A percentile compares a stretch with the other conserved stretches of the same genome.
phyloP scores from a whole-genome alignment of 2,329 filamentous ascomycete species.

The Talaromyces verruculosus region DNA sequence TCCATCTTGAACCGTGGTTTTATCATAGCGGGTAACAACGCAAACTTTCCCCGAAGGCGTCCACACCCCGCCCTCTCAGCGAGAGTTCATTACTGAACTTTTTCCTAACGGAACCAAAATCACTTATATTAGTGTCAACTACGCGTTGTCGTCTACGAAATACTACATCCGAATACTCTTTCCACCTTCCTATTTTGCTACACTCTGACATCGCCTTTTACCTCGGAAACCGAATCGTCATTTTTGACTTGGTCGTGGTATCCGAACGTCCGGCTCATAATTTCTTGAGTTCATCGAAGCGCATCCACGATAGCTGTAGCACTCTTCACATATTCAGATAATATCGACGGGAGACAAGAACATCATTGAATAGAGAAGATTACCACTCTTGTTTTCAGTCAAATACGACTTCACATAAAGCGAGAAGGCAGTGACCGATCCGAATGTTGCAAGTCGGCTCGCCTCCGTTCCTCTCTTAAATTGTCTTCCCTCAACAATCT shows the following conservation, averaged over 20 bases:
- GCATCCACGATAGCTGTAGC: not conserved
- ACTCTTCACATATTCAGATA: not conserved
- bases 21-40: slow-evolving; percentile 15
- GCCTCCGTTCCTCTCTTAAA: slow-evolving; percentile 23
- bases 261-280: not conserved
- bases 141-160: not conserved
- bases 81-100: slow-evolving; percentile 6
- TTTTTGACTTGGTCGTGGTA: not conserved
- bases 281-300: not conserved
- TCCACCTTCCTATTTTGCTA: not conserved
- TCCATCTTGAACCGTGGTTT: slow-evolving; percentile 12
- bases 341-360: not conserved
- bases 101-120: not conserved
- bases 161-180: not conserved
- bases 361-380: not conserved
- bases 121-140: slow-evolving; percentile 10
- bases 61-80: slow-evolving; percentile 5
- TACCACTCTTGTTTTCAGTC: not conserved
- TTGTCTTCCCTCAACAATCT: slow-evolving; percentile 22
- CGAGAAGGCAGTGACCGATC: slow-evolving; percentile 13
- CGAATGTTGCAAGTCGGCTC: slow-evolving; percentile 21
- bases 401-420: not conserved
- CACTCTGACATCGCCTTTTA: not conserved
- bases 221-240: not conserved
- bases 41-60: slow-evolving; percentile 2